Evolutionary conservation across 331 rosid species (phyloP), one percentile per base, ranked within the genome.

Genomic region (Acacia concinna): DNA sequence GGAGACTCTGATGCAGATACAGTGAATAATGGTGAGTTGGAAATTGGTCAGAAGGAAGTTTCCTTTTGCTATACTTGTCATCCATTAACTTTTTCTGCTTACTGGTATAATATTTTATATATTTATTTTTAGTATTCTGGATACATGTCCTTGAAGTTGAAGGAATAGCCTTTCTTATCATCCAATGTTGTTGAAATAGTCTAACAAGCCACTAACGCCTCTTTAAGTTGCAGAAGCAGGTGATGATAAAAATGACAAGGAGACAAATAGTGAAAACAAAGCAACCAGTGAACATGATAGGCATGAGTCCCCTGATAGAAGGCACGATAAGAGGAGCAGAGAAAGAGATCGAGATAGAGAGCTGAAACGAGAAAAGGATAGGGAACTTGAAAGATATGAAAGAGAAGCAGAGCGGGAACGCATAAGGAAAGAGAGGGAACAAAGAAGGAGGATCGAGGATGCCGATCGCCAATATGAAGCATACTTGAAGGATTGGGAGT

Each of bases 391-490:
- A 85, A 90, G 97, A 81, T 93, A 90, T 81, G 99, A 96, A 87
- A 87, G 98, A 87, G 99, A 96, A 84, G 97, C 98, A 37, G 99
- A 93, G 85, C 82, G 99, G 81, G 99, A 96, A 81, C 91, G 99
- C 54, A 76, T 91, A 43, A 89, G 98, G 63, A 96, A 96, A 85
- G 99, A 96, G 78, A 93, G 97, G 86, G 99, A 96, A 79, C 98
- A 93, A 76, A 91, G 87, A 49, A 91, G 98, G 81, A 91, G 88
- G 89, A 28, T 90, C 59, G 99, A 96, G 83, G 99, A 90, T 25
- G 92, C 91, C 69, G 99, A 90, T 74, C 99, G 94, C 66, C 92
- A 89, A 77, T 93, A 85, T 87, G 99, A 90, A 83, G 86, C 88
- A 65, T 82, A 88, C 73, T 88, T 93, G 84, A 96, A 91, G 82